A percentile compares a stretch with the other conserved stretches of the same genome.
These are phyloP conservation scores for Trichoderma arundinaceum DNA, from an alignment of 2,329 filamentous ascomycete species.

Conservation along the genomic window DNA sequence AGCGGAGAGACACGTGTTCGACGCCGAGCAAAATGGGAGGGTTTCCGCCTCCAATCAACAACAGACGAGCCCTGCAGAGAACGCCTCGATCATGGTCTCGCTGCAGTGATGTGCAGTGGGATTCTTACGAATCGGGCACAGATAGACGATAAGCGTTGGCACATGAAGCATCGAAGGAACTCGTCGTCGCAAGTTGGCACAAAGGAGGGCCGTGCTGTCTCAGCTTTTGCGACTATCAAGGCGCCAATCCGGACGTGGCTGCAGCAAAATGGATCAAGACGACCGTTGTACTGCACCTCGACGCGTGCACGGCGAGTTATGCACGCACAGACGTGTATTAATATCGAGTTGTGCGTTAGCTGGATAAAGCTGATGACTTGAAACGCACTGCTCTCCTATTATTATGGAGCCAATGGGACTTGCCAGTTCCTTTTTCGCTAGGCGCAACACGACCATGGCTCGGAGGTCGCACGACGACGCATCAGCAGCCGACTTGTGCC, in stretches of 20 bases:
- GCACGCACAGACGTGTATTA: neutral
- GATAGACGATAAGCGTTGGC: neutral
- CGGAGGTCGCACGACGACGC: conserved; percentile 28
- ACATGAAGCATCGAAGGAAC: conserved; percentile 20
- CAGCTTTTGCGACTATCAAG: conserved; percentile 15
- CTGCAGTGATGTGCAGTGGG: conserved; percentile 24
- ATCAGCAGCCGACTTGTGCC: conserved; percentile 29
- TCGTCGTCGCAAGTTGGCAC: conserved; percentile 23
- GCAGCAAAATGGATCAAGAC: conserved; percentile 10
- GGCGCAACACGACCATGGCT: conserved; percentile 18
- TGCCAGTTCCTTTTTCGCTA: conserved; percentile 26
- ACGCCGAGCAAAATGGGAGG: neutral
- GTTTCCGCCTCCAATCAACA: conserved; percentile 1
- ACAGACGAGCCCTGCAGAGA: neutral
- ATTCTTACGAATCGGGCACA: conserved; percentile 7
- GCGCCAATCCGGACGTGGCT: conserved; percentile 15
- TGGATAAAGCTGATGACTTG: conserved; percentile 21
- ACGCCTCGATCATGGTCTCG: conserved; percentile 8
- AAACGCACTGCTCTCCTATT: conserved; percentile 28
- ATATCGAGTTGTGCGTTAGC: conserved; percentile 1
- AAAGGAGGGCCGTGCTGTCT: conserved; percentile 25
- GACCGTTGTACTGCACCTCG: neutral
- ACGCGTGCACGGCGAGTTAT: neutral
- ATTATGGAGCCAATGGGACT: conserved; percentile 26
- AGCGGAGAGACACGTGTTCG: conserved; percentile 25